Conservation (phyloP, 2,329 filamentous ascomycete species). For the Lasiodiplodia hormozganensis region DNA sequence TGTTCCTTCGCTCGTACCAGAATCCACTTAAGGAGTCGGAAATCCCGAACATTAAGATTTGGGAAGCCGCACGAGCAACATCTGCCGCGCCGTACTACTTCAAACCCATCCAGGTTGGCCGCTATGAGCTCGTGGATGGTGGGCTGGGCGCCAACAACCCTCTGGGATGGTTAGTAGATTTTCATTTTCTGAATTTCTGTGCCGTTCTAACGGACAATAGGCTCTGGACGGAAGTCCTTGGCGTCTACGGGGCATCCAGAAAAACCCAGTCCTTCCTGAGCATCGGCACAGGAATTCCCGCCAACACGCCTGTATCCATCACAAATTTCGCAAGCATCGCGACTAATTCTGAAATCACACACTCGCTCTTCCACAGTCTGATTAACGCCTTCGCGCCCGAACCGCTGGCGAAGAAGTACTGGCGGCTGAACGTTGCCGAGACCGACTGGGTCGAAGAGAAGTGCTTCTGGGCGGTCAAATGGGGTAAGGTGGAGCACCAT, state of each 20-base stretch:
- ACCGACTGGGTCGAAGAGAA: too few relatives aligned
- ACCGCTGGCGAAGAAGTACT: neutral
- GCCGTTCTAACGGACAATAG: neutral
- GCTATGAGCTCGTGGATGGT: slow-evolving; percentile 30
- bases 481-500: neutral
- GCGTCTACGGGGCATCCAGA: neutral
- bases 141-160: slow-evolving; percentile 33
- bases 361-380: neutral
- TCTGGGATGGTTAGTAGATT: neutral
- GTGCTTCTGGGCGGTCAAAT: too few relatives aligned
- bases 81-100: slow-evolving; percentile 34
- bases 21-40: slow-evolving; percentile 22
- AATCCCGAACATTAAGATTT: slow-evolving; percentile 29
- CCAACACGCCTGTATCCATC: neutral
- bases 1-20: neutral
- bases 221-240: neutral
- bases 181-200: neutral
- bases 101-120: slow-evolving; percentile 21
- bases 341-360: neutral
- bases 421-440: neutral
- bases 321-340: neutral
- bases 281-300: neutral
- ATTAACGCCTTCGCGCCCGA: neutral
- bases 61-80: slow-evolving; percentile 32
- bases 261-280: neutral